Base-by-base conservation (phyloP, 2,329 filamentous ascomycete species). In the Aspergillaceae sp. region DNA sequence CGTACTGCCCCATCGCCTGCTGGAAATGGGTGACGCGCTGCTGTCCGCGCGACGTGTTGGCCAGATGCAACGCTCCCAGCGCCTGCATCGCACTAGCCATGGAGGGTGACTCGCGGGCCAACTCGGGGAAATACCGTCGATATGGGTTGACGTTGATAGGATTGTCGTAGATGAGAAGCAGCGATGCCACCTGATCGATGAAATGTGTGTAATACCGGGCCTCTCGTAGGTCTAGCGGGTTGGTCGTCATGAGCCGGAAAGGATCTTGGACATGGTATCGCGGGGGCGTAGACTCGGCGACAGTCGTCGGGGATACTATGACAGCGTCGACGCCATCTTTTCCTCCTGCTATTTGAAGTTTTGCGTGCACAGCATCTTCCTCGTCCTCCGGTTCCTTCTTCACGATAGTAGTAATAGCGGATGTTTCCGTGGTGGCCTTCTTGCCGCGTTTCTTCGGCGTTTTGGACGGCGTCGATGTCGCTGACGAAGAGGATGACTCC, bases 1-100 rank as follows among this genome's bases (percentile, higher is more conserved):
- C 64, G 41, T 69, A 69, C 44, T 64, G 63, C 9, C 58, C 56
- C 60, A 69, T 65, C 3, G 66, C 66, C 29, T 66, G 57, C 40
- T 66, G 61, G 33, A 66, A 62, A 52, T 69, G 65, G 5, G 51
- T 47, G 42, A 59, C 60, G 32, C 60, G 62, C 37, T 66, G 52
- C 9, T 55, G 53, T 1, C 61, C 59, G 2, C 48, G 47, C 1
- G 65, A 63, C 1, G 66, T 65, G 35, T 66, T 67, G n/a, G 66
- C 63, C n/a, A 68, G 55, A 48, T 69, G 66, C 44, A 69, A 59
- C 29, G 66, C 66, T 7, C 66, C 66, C 28, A 69, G 50, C 11
- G 66, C 66, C 47, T 67, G 60, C 66, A 69, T 69, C 10, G 65
- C 63, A 43, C 57, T 61, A 11, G 58, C 56, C 56, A 67, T 63